A percentile compares a stretch with the other conserved stretches of the same genome.
Evolutionary conservation across 129 eudicot species (phyloP).

Genomic region (Tagetes erecta): DNA sequence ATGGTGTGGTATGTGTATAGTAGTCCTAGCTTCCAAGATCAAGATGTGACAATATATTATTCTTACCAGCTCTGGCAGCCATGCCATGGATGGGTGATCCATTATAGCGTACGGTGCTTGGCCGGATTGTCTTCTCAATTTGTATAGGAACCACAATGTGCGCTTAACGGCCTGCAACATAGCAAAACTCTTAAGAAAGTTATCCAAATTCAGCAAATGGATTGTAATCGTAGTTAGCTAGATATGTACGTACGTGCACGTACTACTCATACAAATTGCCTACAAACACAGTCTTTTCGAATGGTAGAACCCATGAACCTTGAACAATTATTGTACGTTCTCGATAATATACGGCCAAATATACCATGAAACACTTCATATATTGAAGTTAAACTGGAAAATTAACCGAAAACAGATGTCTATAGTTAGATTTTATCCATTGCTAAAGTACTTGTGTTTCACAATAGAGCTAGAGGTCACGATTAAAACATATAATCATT

Average conservation of each 20-base stretch:
- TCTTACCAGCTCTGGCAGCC: conserved; percentile 34
- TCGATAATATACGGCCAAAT: too few relatives aligned
- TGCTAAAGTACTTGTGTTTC: neutral
- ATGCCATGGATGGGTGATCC: conserved; percentile 29
- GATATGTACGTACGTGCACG: too few relatives aligned
- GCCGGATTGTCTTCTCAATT: neutral
- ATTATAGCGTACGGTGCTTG: conserved; percentile 4
- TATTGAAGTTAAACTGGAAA: too few relatives aligned
- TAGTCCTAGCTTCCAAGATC: neutral
- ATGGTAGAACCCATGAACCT: too few relatives aligned
- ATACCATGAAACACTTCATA: too few relatives aligned
- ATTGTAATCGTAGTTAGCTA: neutral
- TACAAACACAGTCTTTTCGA: neutral
- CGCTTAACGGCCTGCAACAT: conserved; percentile 23
- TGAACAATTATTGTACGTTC: too few relatives aligned
- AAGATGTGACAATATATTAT: conserved; percentile 11
- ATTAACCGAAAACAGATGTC: neutral
- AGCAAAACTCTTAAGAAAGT: conserved; percentile 1
- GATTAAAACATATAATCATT: too few relatives aligned
- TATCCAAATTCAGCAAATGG: neutral
- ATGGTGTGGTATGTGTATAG: too few relatives aligned
- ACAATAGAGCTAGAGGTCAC: neutral
- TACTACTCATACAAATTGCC: too few relatives aligned
- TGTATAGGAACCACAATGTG: neutral
- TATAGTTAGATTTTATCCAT: too few relatives aligned